Evolutionary conservation across 2,329 filamentous ascomycete genomes (phyloP).

Genomic region (Talaromyces sp.): DNA sequence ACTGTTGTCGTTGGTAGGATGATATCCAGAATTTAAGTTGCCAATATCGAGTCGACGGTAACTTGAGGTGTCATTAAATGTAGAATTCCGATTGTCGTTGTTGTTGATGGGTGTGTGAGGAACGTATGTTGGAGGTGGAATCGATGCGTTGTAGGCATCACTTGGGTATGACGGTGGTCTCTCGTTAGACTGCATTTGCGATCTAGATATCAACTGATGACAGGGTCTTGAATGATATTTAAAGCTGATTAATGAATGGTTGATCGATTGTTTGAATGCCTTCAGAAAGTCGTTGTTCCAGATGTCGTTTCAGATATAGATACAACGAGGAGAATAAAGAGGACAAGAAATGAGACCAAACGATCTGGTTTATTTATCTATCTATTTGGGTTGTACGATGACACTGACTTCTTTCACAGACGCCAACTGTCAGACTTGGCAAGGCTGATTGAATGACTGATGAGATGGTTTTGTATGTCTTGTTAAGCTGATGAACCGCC

Average conservation of each 20-base stretch:
- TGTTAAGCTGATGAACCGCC: neutral
- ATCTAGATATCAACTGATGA: neutral
- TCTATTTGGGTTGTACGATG: neutral
- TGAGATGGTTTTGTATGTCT: neutral
- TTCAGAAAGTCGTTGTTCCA: neutral
- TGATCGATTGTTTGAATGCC: neutral
- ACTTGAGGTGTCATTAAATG: neutral
- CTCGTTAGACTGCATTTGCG: neutral
- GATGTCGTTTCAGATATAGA: neutral
- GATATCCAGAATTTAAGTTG: neutral
- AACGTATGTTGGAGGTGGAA: neutral
- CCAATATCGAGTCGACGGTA: neutral
- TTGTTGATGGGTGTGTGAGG: neutral
- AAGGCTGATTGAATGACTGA: neutral
- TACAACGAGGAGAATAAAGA: neutral
- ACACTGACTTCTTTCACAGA: neutral
- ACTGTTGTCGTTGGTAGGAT: neutral
- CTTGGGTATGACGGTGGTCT: neutral
- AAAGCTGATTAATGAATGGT: neutral
- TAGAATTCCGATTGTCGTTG: neutral
- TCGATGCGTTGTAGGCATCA: neutral
- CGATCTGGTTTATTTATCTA: neutral
- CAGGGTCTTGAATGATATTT: neutral
- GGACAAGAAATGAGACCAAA: neutral
- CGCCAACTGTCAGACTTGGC: neutral